These are phyloP conservation scores for Stylosanthes scabra DNA, from an alignment of 331 rosid genomes.

Conservation along the genomic window DNA sequence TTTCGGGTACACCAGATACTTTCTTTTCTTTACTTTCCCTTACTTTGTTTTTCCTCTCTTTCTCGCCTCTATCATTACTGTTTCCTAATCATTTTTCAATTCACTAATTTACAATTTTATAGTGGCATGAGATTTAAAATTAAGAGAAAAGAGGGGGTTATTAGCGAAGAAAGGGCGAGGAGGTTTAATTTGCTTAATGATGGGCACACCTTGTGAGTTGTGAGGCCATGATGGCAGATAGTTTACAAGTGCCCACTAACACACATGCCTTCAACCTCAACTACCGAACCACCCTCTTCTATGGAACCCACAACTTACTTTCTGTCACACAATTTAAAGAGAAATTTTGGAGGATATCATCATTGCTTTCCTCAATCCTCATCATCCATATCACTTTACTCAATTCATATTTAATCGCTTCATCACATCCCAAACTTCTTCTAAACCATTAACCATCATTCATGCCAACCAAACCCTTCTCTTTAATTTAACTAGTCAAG, in stretches of 20 bases:
- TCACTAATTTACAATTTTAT: too few relatives aligned
- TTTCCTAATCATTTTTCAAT: neutral
- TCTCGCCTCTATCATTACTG: neutral
- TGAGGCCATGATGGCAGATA: constrained; percentile 56
- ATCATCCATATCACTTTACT: constrained; percentile 30
- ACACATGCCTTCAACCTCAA: constrained; percentile 42
- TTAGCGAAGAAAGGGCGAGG: too few relatives aligned
- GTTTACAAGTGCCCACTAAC: constrained; percentile 24
- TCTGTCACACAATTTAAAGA: constrained; percentile 9
- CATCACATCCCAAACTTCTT: too few relatives aligned
- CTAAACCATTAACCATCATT: neutral
- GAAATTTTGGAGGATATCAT: constrained; percentile 3
- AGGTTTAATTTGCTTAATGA: too few relatives aligned
- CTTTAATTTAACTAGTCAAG: constrained; percentile 5
- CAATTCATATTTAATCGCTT: too few relatives aligned
- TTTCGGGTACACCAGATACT: constrained; percentile 54
- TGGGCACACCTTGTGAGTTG: neutral
- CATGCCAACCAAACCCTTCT: constrained; percentile 7
- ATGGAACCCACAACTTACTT: constrained; percentile 51
- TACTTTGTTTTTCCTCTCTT: neutral
- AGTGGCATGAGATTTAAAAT: too few relatives aligned
- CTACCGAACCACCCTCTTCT: constrained; percentile 39
- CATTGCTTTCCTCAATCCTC: constrained; percentile 31
- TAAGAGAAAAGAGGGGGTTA: too few relatives aligned
- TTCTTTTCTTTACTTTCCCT: constrained; percentile 34